phyloP scores from a whole-genome alignment of 169 alveolate genomes.

The Eimeria praecox region DNA sequence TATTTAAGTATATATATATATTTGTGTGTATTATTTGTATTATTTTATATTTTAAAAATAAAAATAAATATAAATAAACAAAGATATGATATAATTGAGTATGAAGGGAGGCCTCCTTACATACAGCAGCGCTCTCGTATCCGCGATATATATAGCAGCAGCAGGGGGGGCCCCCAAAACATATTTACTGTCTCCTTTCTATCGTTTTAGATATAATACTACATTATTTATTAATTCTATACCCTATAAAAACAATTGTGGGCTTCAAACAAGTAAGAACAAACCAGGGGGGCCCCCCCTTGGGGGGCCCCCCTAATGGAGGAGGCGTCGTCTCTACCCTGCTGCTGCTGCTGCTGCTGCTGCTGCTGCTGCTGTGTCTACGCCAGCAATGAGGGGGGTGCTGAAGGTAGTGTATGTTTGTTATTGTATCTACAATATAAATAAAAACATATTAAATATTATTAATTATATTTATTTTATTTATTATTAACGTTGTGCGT shows the following conservation, averaged over 20 bases:
- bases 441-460: too few relatives aligned
- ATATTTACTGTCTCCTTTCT: not conserved
- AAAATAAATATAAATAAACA: not conserved
- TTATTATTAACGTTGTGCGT: not conserved
- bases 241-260: not conserved
- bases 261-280: not conserved
- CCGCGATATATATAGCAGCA: not conserved
- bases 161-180: not conserved
- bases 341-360: slow-evolving; percentile 28
- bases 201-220: not conserved
- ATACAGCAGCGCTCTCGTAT: not conserved
- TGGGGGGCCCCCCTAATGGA: not conserved
- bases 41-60: not conserved
- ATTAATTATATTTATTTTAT: not conserved
- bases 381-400: too few relatives aligned
- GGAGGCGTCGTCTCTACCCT: not conserved
- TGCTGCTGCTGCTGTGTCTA: slow-evolving; percentile 7
- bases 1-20: not conserved
- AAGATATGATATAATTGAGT: not conserved
- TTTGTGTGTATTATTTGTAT: not conserved
- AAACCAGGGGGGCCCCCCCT: not conserved
- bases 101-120: not conserved
- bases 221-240: not conserved
- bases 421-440: not conserved
- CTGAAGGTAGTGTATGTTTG: not conserved